Conservation (phyloP, 495 filamentous ascomycete genomes). For the Bathelium albidoporum region DNA sequence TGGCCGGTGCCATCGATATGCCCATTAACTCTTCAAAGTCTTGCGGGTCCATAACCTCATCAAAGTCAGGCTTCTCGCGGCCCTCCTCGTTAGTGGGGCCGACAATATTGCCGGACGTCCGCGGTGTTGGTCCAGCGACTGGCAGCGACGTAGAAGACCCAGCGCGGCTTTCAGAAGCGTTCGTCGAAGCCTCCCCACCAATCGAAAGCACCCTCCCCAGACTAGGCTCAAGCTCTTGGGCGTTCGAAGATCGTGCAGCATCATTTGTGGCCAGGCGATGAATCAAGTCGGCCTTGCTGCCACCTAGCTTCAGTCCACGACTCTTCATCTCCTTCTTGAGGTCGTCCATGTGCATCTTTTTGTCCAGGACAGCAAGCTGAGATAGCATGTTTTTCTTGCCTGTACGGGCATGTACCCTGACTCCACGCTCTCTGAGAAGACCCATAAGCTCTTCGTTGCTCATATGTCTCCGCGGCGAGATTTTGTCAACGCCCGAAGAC, state of each 20-base stretch:
- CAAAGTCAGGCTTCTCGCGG: too few relatives aligned
- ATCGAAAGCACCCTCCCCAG: too few relatives aligned
- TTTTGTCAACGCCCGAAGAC: background rate
- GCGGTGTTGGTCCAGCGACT: background rate
- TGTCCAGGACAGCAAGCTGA: background rate
- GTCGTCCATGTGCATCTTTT: background rate
- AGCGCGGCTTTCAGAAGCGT: background rate
- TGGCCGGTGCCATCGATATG: background rate
- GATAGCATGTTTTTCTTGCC: background rate
- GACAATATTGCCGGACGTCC: background rate
- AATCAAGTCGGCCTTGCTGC: slow-evolving; percentile 7
- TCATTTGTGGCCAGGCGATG: slow-evolving; percentile 11
- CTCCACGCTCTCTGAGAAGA: slow-evolving; percentile 12
- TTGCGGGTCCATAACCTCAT: too few relatives aligned
- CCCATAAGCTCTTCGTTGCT: slow-evolving; percentile 10
- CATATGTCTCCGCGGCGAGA: slow-evolving; percentile 14
- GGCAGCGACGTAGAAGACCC: background rate
- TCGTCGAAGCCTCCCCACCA: background rate
- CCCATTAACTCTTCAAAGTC: too few relatives aligned
- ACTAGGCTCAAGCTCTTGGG: too few relatives aligned
- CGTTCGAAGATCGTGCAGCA: slow-evolving; percentile 5
- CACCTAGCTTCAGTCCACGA: background rate
- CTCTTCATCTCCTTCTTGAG: background rate
- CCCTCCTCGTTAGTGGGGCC: background rate
- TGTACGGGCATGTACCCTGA: background rate